These are phyloP conservation scores for Pistacia integerrima DNA, from an alignment of 345 rosid species.

Conservation along the genomic window DNA sequence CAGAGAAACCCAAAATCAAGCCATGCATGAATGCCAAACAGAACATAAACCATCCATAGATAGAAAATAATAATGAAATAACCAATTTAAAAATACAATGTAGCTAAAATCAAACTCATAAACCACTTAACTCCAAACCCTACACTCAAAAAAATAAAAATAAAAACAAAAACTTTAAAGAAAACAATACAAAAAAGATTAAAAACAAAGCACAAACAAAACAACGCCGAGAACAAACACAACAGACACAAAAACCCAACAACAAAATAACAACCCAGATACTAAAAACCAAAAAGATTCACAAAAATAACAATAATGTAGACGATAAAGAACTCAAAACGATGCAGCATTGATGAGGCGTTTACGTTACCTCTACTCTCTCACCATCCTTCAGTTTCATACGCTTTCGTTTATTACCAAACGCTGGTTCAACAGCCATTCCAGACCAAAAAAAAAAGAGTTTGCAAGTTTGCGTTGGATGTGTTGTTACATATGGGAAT, in stretches of 20 bases:
- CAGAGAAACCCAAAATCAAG: neutral
- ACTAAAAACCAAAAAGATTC: neutral
- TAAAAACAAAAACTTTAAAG: neutral
- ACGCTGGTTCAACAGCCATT: slow-evolving; percentile 8
- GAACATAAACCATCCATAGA: neutral
- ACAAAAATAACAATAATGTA: neutral
- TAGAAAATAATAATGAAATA: neutral
- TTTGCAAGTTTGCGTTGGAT: neutral
- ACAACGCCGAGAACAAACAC: neutral
- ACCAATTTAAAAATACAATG: neutral
- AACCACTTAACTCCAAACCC: neutral
- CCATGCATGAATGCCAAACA: slow-evolving; percentile 25
- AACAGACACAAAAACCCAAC: neutral
- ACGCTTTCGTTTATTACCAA: slow-evolving; percentile 22
- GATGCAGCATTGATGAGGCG: neutral
- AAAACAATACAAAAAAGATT: neutral
- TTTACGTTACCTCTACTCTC: slow-evolving; percentile 36
- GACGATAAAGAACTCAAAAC: neutral
- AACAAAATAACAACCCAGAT: neutral
- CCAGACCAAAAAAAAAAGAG: neutral
- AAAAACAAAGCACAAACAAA: neutral
- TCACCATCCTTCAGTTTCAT: slow-evolving; percentile 18
- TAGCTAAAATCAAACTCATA: slow-evolving; percentile 4
- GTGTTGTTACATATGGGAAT: no score
- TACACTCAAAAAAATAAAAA: neutral